Conservation (phyloP, 2,329 filamentous ascomycete species). For the Pseudogymnoascus sp. region DNA sequence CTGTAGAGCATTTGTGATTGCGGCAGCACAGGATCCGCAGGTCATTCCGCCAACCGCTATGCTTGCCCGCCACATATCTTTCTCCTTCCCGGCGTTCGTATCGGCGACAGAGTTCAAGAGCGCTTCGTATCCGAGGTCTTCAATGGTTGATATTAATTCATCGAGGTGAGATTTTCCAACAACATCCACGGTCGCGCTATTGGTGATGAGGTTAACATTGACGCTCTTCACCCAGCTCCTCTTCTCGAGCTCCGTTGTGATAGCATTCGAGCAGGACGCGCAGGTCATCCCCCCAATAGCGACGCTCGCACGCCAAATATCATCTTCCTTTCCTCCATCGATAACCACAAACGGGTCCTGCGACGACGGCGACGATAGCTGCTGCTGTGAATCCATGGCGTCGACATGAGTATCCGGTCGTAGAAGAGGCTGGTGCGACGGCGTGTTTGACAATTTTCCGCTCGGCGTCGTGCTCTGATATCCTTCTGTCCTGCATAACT, state of each 20-base stretch:
- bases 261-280: conserved; percentile 43
- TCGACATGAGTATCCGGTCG: neutral
- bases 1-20: conserved; percentile 41
- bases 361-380: neutral
- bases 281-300: conserved; percentile 52
- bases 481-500: conserved; percentile 2
- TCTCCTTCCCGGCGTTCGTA: neutral
- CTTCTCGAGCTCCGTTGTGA: conserved; percentile 41
- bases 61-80: conserved; percentile 40
- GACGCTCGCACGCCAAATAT: conserved; percentile 43
- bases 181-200: conserved; percentile 44
- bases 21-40: conserved; percentile 46
- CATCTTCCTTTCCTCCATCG: conserved; percentile 28
- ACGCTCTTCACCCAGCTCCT: conserved; percentile 42
- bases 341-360: conserved; percentile 28
- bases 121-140: conserved; percentile 61
- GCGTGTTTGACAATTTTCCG: neutral
- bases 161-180: conserved; percentile 37
- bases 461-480: neutral
- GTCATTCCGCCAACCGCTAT: conserved; percentile 51
- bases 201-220: conserved; percentile 44
- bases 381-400: neutral
- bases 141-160: conserved; percentile 42
- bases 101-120: conserved; percentile 42
- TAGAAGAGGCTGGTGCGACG: neutral